Evolutionary conservation across 768 basidiomycete species (phyloP).

Genomic region (Suillus placidus): DNA sequence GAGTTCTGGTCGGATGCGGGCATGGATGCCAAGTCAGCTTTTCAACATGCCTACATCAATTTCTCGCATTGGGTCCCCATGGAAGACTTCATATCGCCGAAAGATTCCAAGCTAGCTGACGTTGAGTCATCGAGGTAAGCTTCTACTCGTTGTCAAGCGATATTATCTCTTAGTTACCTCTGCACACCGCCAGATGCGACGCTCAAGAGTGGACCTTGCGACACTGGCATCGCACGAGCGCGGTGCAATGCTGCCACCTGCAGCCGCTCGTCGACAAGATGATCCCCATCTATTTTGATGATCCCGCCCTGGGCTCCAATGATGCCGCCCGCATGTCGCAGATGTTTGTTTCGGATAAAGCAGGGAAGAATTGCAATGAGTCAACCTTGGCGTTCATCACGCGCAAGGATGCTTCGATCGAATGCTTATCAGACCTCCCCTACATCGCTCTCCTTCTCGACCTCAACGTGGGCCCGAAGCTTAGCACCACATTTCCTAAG

Average conservation of each 20-base stretch:
- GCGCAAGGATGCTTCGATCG: not conserved
- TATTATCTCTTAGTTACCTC: not conserved
- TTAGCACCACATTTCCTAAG: not conserved
- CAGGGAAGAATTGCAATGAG: not conserved
- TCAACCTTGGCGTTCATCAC: not conserved
- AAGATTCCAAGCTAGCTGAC: not conserved
- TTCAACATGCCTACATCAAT: conserved; percentile 16
- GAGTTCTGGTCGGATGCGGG: not conserved
- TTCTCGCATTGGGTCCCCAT: conserved; percentile 20
- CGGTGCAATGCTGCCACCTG: conserved; percentile 19
- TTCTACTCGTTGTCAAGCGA: not conserved
- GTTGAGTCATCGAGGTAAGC: not conserved
- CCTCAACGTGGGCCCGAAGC: not conserved
- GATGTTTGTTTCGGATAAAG: conserved; percentile 24
- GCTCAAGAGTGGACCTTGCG: conserved; percentile 12
- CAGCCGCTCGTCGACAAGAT: conserved; percentile 19
- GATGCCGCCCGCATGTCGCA: conserved; percentile 8
- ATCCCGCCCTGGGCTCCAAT: not conserved
- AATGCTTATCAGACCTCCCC: not conserved
- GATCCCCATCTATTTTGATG: conserved; percentile 18
- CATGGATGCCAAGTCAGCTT: conserved; percentile 7
- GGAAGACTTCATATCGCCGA: conserved; percentile 8
- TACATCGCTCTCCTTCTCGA: conserved; percentile 8
- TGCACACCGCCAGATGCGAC: not conserved
- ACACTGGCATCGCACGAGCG: conserved; percentile 22